Base-by-base conservation (phyloP, 1,139 yeast species). In the Blastobotrys proliferans region DNA sequence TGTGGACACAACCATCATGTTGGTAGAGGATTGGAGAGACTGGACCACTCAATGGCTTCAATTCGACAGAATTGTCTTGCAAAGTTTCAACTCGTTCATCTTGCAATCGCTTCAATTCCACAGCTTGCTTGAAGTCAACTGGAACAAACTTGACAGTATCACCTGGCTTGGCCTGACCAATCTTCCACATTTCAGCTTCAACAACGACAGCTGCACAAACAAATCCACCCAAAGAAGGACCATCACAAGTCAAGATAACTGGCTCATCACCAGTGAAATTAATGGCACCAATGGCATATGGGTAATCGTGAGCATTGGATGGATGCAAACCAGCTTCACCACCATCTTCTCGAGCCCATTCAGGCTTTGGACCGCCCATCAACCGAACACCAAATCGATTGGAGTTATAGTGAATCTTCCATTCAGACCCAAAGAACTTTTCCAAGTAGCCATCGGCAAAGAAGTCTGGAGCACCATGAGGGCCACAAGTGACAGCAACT, bases 211-310 rank as follows among this genome's bases (percentile, higher is more conserved):
- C 97, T 59, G 87, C 85, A 67, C 97, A 92, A 29, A 92, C 97
- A 61, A 92, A 92, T 0, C 98, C 98, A 58, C 97, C 97, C 51
- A 92, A 76, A 11, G 96, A 85, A 40, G 97, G 97, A 49, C 97
- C 97, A 67, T 92, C 98, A 60, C 96, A 86, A 8, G 97, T 86
- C 64, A 92, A 75, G 53, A 92, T 87, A 27, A 92, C 98, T 3
- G 97, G 97, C 64, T 90, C 97, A 66, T 92, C 97, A 66, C 98
- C 98, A 24, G 97, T 90, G 61, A 92, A 92, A 66, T 92, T 92
- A 63, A 92, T 82, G 28, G 97, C 97, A 57, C 98, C 97, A 49
- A 90, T 70, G 1, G 97, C 86, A 64, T 92, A 92, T 41, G 90
- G 97, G 61, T 92, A 92, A 69, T 92, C 98, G 62, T 90, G 97